Base-by-base conservation (phyloP, 805 yeast genomes). In the Wickerhamiella spandovensis region DNA sequence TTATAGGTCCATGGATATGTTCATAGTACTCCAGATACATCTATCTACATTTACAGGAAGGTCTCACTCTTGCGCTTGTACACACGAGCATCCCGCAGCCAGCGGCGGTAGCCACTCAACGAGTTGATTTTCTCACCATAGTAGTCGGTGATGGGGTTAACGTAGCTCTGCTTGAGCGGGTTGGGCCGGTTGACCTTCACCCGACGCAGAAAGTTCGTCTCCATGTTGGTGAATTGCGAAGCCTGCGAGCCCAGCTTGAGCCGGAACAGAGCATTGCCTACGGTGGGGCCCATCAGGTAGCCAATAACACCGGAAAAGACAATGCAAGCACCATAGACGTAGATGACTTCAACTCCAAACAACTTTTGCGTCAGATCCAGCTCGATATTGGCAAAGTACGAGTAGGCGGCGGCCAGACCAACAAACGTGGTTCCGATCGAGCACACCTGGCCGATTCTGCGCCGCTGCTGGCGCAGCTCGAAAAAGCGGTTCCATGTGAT, bases 81-180 rank as follows among this genome's bases (percentile, higher is more conserved):
- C 37, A 95, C 88, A 61, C 86, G 82, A 62, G 95, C 85, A 66
- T 92, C 97, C 61, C 97, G 79, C 61, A 92, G 73, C 98, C 98
- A 92, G 66, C 85, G 92, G 69, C 88, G 84, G 69, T 92, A 92
- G 56, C 79, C 89, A 58, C 78, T 77, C 62, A 90, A 68, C 48
- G 94, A 82, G 48, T 87, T 86, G 54, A 92, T 89, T 67, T 85
- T 85, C 69, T 92, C 98, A 41, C 98, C 98, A 64, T 92, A 92
- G 69, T 88, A 92, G 67, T 92, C 98, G n/a, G 97, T 96, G 45
- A 92, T 95, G 13, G 97, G 97, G 67, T 90, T 92, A 32, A 66
- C 54, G 68, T 88, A 82, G 61, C 88, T 79, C 69, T 89, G 96
- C 51, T 84, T 79, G 18, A 89, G 76, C 20, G 98, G 95, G 69